Evolutionary conservation across 2,329 filamentous ascomycete genomes (phyloP).

Genomic region (Phialophora expanda): DNA sequence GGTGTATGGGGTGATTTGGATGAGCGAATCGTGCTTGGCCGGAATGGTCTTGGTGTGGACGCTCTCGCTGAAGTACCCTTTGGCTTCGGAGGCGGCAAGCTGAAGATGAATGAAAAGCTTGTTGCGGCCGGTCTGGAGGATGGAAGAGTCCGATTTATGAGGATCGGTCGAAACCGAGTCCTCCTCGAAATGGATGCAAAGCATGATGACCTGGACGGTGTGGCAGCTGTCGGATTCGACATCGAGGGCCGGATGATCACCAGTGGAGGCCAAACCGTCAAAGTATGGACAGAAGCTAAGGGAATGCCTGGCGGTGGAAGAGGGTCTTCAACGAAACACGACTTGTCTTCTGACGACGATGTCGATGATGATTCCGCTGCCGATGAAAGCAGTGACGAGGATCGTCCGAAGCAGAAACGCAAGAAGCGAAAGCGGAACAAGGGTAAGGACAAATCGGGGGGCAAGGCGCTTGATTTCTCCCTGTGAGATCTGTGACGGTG

Average conservation of each 20-base stretch:
- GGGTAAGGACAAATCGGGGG: conserved; percentile 47
- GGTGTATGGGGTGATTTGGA: conserved; percentile 96
- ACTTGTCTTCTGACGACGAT: conserved; percentile 51
- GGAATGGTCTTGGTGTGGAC: conserved; percentile 79
- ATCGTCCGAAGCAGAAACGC: conserved; percentile 51
- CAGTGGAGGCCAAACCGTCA: conserved; percentile 82
- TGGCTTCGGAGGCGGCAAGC: conserved; percentile 65
- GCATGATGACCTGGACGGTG: conserved; percentile 87
- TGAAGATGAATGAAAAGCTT: conserved; percentile 61
- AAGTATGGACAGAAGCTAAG: conserved; percentile 82
- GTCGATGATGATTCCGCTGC: conserved; percentile 54
- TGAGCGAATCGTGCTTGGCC: conserved; percentile 79
- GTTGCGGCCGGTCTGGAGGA: conserved; percentile 82
- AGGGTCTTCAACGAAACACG: conserved; percentile 42
- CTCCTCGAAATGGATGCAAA: conserved; percentile 63
- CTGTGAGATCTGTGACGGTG: conserved; percentile 16
- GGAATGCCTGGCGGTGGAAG: conserved; percentile 51
- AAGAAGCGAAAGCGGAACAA: conserved; percentile 56
- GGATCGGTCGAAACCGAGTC: conserved; percentile 74
- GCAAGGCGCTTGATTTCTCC: conserved; percentile 37
- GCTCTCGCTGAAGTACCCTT: conserved; percentile 74
- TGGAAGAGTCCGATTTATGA: conserved; percentile 76
- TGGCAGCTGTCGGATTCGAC: conserved; percentile 82
- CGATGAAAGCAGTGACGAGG: conserved; percentile 53
- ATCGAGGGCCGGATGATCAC: conserved; percentile 84